Evolutionary conservation across 2,329 filamentous ascomycete genomes (phyloP), one percentile per base, ranked within the genome.

Genomic region (Alternaria ethzedia): DNA sequence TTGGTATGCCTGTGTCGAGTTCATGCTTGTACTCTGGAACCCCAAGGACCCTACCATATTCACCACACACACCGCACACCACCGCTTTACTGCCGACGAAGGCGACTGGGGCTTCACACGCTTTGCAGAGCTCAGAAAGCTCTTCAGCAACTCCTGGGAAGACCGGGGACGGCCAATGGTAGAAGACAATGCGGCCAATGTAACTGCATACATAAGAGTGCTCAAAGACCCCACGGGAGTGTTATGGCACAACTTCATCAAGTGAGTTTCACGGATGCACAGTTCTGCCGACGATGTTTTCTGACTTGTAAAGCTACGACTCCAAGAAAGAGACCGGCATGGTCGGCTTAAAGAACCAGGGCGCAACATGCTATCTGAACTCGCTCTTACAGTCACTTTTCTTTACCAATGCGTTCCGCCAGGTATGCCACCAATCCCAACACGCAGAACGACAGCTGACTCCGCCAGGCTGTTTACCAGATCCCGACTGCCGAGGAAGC

Each of bases 321-420:
- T 98, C 96, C n/a, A 99, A 98, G 83, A 97, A 96, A 79, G 94
- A 97, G 82, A 99, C 96, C 0, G 96, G 96, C 61, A 98, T 94
- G 83, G 96, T 99, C 45, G 96, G 96, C 3, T 84, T 99, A 57
- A 96, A 96, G 81, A 99, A 99, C 75, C 96, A 98, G 80, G 96
- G 96, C 68, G 96, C 96, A 41, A 86, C 84, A 11, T 86, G 84
- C 75, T 86, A 86, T 66, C 79, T 86, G 15, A 86, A 86, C 70
- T 84, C 83, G 15, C 79, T 83, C 13, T 74, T 83, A 4, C 81
- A 82, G 70, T 82, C 81, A 17, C 70, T 85, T 59, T 83, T 84
- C 75, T 80, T 82, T 65, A 83, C 88, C 46, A 97, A 97, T 78
- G 90, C 92, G 43, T 99, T 99, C 83, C 91, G 96, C 78, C 97